Percentiles rank a stretch among this genome's conserved stretches.
Evolutionary conservation across 176 grass and related monocot species (phyloP).

Genomic region (Rhynchospora breviuscula): DNA sequence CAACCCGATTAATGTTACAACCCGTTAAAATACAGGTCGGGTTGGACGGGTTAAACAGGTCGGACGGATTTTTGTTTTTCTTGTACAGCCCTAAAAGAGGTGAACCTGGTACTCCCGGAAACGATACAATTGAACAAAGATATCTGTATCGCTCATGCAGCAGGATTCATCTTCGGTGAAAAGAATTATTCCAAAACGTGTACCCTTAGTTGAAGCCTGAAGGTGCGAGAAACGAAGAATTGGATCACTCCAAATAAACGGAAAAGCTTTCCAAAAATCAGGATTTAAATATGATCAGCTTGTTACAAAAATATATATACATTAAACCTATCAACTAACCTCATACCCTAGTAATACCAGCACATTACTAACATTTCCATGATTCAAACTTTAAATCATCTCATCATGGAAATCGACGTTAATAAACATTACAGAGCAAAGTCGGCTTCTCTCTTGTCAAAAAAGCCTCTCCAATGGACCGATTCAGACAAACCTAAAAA

Average conservation of each 20-base stretch:
- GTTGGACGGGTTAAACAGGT: too few relatives aligned
- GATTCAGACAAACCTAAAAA: conserved; percentile 1
- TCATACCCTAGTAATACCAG: conserved; percentile 5
- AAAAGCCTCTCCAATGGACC: not conserved
- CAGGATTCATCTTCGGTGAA: too few relatives aligned
- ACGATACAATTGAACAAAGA: too few relatives aligned
- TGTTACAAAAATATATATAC: conserved; percentile 29
- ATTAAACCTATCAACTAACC: conserved; percentile 12
- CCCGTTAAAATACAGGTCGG: too few relatives aligned
- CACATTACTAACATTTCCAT: conserved; percentile 14
- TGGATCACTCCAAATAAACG: not conserved
- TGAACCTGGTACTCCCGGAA: too few relatives aligned
- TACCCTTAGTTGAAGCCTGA: too few relatives aligned
- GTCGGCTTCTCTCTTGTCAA: conserved; percentile 8
- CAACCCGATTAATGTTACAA: too few relatives aligned
- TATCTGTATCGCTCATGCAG: too few relatives aligned
- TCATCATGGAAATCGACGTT: conserved; percentile 12
- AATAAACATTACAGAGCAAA: conserved; percentile 20
- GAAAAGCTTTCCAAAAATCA: not conserved
- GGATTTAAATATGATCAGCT: conserved; percentile 2
- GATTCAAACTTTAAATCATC: conserved; percentile 10
- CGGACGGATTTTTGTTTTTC: too few relatives aligned
- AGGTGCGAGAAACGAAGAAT: too few relatives aligned
- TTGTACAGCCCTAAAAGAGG: too few relatives aligned
- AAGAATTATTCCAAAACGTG: too few relatives aligned